Percentiles rank a stretch among this genome's conserved stretches.
phyloP scores from a whole-genome alignment of 2,329 filamentous ascomycete genomes.

The Fusarium concolor region DNA sequence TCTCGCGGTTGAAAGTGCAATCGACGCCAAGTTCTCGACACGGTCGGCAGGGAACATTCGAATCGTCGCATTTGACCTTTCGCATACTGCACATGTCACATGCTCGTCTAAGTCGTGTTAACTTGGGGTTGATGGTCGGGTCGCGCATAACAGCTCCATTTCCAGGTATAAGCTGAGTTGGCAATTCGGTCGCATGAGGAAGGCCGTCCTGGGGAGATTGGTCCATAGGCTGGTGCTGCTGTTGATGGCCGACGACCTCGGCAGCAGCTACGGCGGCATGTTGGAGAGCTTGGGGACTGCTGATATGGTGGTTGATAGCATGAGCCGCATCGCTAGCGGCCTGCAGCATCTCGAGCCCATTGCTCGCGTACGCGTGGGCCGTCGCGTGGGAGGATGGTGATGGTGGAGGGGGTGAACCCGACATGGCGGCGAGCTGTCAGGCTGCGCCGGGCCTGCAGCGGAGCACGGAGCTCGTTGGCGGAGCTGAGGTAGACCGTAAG shows the following conservation, averaged over 20 bases:
- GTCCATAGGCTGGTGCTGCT: constrained; percentile 30
- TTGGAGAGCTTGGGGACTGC: constrained; percentile 54
- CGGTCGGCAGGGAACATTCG: constrained; percentile 66
- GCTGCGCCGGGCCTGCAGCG: constrained; percentile 36
- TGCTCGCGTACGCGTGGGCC: constrained; percentile 59
- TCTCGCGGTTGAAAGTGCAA: constrained; percentile 68
- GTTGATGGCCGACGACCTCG: constrained; percentile 45
- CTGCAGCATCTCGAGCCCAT: constrained; percentile 60
- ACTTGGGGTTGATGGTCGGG: constrained; percentile 60
- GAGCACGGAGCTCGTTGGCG: constrained; percentile 41
- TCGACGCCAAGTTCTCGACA: constrained; percentile 68
- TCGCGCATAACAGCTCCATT: constrained; percentile 51
- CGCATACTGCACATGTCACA: constrained; percentile 72
- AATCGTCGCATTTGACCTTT: constrained; percentile 71
- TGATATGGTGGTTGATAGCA: constrained; percentile 47
- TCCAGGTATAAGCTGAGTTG: constrained; percentile 41
- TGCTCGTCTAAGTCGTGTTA: constrained; percentile 67
- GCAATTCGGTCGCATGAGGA: constrained; percentile 38
- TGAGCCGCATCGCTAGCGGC: constrained; percentile 59
- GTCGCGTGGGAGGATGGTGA: constrained; percentile 46
- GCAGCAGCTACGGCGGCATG: constrained; percentile 54
- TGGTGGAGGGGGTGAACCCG: constrained; percentile 44
- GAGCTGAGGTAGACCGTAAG: constrained; percentile 30
- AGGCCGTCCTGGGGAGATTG: constrained; percentile 28
- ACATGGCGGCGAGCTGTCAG: constrained; percentile 36